phyloP scores from a whole-genome alignment of 176 grass and related monocot genomes.

The Oropetium thomaeum region DNA sequence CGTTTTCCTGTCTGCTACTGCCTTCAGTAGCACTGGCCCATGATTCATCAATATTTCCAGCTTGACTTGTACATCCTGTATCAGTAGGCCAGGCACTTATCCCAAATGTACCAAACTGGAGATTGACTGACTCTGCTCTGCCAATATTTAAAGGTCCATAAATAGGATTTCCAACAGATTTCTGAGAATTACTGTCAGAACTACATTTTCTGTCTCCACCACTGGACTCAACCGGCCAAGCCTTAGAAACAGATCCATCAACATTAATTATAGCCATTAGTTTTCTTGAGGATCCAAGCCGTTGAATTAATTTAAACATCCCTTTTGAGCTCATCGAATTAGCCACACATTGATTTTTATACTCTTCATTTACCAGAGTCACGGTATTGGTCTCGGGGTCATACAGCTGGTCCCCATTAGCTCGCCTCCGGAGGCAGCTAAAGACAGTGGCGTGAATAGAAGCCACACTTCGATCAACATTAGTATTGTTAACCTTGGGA shows the following conservation, averaged over 20 bases:
- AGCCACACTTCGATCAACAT: constrained; percentile 87
- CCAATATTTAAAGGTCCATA: constrained; percentile 77
- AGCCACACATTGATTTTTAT: constrained; percentile 68
- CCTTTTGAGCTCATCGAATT: constrained; percentile 88
- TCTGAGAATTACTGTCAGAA: constrained; percentile 41
- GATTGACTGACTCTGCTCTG: constrained; percentile 71
- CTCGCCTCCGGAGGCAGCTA: constrained; percentile 65
- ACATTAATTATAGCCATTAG: constrained; percentile 87
- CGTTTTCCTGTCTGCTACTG: constrained; percentile 55
- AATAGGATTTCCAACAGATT: constrained; percentile 61
- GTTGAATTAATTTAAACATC: constrained; percentile 91
- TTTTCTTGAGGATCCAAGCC: constrained; percentile 72
- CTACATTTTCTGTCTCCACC: constrained; percentile 36
- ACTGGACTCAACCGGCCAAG: constrained; percentile 64
- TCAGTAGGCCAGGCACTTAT: constrained; percentile 92
- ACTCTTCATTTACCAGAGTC: constrained; percentile 65
- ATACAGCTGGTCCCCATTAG: constrained; percentile 56
- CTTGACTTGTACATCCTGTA: constrained; percentile 78
- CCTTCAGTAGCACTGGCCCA: constrained; percentile 53
- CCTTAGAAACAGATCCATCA: constrained; percentile 88
- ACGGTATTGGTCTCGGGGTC: constrained; percentile 68
- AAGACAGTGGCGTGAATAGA: constrained; percentile 90
- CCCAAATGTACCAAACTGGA: constrained; percentile 86
- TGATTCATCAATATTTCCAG: constrained; percentile 48
- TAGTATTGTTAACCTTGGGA: constrained; percentile 93